Evolutionary conservation across 495 filamentous ascomycete species (phyloP).

Genomic region (Lasiosphaeria hispida): DNA sequence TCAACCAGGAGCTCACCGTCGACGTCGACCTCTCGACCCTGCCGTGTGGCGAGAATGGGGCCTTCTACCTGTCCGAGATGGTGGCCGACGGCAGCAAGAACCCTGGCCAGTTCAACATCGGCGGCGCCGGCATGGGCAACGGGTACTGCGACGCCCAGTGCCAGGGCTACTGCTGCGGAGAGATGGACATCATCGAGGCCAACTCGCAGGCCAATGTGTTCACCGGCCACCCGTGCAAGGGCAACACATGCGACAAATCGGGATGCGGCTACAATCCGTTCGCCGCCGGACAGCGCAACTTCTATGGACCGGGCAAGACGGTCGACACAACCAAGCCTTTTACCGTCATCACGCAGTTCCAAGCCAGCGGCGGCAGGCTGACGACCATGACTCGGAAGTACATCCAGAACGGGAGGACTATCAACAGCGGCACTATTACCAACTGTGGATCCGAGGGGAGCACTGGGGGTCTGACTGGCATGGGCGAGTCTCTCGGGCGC

Average conservation of each 20-base stretch:
- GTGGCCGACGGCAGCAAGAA: conserved; percentile 57
- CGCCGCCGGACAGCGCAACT: conserved; percentile 51
- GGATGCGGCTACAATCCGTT: conserved; percentile 49
- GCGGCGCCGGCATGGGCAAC: conserved; percentile 68
- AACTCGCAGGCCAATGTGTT: conserved; percentile 58
- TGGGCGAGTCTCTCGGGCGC: conserved; percentile 56
- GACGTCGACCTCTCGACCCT: conserved; percentile 66
- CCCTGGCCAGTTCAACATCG: conserved; percentile 55
- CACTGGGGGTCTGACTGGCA: conserved; percentile 28
- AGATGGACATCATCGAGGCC: conserved; percentile 74
- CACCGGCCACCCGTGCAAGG: conserved; percentile 65
- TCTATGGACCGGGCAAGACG: conserved; percentile 51
- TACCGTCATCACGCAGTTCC: conserved; percentile 70
- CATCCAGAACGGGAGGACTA: conserved; percentile 14
- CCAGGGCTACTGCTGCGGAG: conserved; percentile 64
- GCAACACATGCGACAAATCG: conserved; percentile 50
- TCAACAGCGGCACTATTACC: conserved; percentile 11
- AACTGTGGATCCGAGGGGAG: conserved; percentile 12
- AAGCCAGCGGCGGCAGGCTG: conserved; percentile 46
- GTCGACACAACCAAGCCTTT: conserved; percentile 60
- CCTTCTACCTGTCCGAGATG: conserved; percentile 69
- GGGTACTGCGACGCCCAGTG: conserved; percentile 81
- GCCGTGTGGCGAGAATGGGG: conserved; percentile 71
- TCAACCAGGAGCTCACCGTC: conserved; percentile 65
- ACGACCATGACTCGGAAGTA: conserved; percentile 16